phyloP scores from a whole-genome alignment of 2,329 filamentous ascomycete genomes.

The Leptographium radiaticola region DNA sequence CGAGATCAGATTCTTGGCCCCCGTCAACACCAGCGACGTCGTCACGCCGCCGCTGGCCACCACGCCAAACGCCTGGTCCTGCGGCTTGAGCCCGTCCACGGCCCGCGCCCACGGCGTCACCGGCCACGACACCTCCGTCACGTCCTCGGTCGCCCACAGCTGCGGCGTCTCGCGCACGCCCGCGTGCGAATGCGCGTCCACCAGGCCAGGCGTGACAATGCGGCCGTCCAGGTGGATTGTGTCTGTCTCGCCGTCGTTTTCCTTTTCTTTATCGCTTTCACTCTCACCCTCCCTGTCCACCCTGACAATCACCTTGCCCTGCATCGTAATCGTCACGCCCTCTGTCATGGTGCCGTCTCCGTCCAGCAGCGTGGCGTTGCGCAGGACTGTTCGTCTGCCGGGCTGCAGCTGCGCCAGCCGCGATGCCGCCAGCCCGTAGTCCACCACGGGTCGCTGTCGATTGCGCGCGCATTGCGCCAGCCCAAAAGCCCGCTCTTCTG shows the following conservation, averaged over 20 bases:
- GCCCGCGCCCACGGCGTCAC: slow-evolving; percentile 25
- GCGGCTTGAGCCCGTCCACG: slow-evolving; percentile 27
- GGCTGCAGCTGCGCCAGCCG: not conserved
- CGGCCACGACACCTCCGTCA: slow-evolving; percentile 24
- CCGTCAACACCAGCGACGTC: slow-evolving; percentile 30
- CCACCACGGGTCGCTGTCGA: not conserved
- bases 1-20: slow-evolving; percentile 30
- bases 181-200: slow-evolving; percentile 34
- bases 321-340: not conserved
- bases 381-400: not conserved
- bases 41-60: slow-evolving; percentile 31
- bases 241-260: too few species aligned
- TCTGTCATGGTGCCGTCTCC: not conserved
- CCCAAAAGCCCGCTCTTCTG: not conserved
- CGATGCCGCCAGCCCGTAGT: not conserved
- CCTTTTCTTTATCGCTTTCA: too few species aligned
- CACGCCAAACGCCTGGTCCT: slow-evolving; percentile 23
- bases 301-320: not conserved
- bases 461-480: not conserved
- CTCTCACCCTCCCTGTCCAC: too few species aligned
- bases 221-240: slow-evolving; percentile 20
- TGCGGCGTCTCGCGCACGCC: slow-evolving; percentile 21
- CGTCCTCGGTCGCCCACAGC: slow-evolving; percentile 19
- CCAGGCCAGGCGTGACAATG: slow-evolving; percentile 27
- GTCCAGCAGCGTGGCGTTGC: slow-evolving; percentile 2